These are phyloP conservation scores for Trypanosoma platydactyli DNA, from an alignment of 208 protist species.

Conservation along the genomic window DNA sequence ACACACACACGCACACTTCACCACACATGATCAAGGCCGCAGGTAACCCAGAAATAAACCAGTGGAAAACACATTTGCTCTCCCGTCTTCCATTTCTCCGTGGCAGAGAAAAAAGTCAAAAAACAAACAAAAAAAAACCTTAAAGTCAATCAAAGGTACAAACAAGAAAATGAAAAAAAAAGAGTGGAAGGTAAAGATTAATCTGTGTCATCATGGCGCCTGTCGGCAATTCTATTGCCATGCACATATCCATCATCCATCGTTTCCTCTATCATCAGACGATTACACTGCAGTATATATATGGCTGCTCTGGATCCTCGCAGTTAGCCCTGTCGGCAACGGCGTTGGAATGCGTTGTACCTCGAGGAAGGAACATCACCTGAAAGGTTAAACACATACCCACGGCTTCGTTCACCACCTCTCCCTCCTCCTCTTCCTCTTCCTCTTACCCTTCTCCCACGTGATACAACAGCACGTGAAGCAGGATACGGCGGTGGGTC, in stretches of 20 bases:
- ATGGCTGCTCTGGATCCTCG: neutral
- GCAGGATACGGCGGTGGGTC: neutral
- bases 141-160: conserved; percentile 9
- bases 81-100: neutral
- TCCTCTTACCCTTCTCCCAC: neutral
- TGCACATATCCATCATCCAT: neutral
- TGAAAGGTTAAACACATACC: conserved; percentile 4
- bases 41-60: neutral
- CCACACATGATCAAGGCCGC: no score
- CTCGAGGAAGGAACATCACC: conserved; percentile 5
- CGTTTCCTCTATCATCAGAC: neutral
- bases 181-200: conserved; percentile 14
- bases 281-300: no score
- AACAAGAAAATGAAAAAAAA: conserved; percentile 16
- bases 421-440: neutral
- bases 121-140: conserved; percentile 9
- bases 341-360: conserved; percentile 27
- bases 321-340: conserved; percentile 3
- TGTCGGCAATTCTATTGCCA: conserved; percentile 1
- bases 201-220: conserved; percentile 10
- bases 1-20: neutral
- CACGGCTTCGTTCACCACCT: neutral
- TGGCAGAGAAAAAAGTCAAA: neutral
- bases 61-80: neutral
- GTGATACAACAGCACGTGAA: neutral